These are phyloP conservation scores for Oryza punctata DNA, from an alignment of 176 grass and related monocot species.

Conservation along the genomic window DNA sequence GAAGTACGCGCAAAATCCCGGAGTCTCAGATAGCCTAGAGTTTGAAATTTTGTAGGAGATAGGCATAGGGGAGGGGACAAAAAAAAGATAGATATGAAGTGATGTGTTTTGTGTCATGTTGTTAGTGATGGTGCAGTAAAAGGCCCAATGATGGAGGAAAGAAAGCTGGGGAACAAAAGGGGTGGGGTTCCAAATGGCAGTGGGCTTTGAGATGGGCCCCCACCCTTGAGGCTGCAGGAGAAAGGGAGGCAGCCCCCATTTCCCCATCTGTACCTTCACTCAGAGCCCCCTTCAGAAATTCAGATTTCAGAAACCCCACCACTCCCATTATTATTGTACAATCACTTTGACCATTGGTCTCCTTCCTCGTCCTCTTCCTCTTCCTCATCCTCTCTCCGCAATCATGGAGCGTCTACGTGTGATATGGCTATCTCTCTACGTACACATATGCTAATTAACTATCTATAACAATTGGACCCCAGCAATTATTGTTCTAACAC, in stretches of 20 bases:
- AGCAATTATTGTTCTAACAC: not conserved
- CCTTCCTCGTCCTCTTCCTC: not conserved
- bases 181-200: not conserved
- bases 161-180: not conserved
- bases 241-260: constrained; percentile 68
- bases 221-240: constrained; percentile 51
- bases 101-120: not conserved
- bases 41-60: too few species aligned
- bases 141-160: not conserved
- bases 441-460: too few species aligned
- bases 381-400: too few species aligned
- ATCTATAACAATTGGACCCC: too few species aligned
- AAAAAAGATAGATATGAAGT: not conserved
- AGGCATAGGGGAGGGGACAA: too few species aligned
- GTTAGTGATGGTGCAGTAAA: not conserved
- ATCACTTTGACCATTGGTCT: constrained; percentile 66
- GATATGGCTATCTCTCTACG: too few species aligned
- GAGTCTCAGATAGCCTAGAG: too few species aligned
- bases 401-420: not conserved
- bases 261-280: not conserved
- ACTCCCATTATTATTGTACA: constrained; percentile 51
- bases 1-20: not conserved
- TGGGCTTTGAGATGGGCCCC: not conserved
- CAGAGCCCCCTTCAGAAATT: constrained; percentile 19
- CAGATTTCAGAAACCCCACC: constrained; percentile 28